Base-by-base conservation (phyloP, 1,284 basidiomycete genomes). In the Amylostereum chailletii region DNA sequence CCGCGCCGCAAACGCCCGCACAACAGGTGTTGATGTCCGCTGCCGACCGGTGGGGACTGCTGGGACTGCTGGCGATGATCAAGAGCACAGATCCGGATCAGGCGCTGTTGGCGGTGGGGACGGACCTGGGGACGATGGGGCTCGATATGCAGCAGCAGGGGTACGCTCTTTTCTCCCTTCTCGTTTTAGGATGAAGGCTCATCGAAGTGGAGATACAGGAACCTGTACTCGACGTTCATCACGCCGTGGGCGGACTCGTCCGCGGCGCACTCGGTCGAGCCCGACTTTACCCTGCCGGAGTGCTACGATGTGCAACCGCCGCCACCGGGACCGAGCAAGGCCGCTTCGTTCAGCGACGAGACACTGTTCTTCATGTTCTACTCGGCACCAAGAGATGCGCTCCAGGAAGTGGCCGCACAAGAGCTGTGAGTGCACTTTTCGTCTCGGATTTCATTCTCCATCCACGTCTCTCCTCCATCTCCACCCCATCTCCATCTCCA, bases 351-450 rank as follows among this genome's bases (percentile, higher is more conserved):
- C 67, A 89, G 87, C 62, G 95, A 99, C 68, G 95, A 99, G 71
- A 98, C 95, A 31, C 71, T 99, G 37, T 98, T 99, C 71, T 97
- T 93, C 77, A 95, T 97, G 81, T 99, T 99, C 74, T 99, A 99
- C 71, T 86, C 91, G 52, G 86, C 84, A 66, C 93, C 95, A 50
- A 75, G 92, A 60, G 95, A 99, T 69, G 83, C 89, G 33, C 72
- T 97, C 55, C 95, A 99, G 67, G 94, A 98, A 69, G 81, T 94
- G 45, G 95, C 95, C 9, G 93, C 94, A 41, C 88, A 92, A 65
- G 95, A 98, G 74, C 75, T 99, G 86, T 94, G 68, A 65, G 88
- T 80, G 4, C n/a, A 27, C 34, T 47, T 44, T 19, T 31, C 26
- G 36, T 6, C 29, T 45, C 31, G 39, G 26, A 31, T 32, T 31